These are phyloP conservation scores for Dianthus caryophyllus DNA, from an alignment of 148 eudicot genomes.

Conservation along the genomic window DNA sequence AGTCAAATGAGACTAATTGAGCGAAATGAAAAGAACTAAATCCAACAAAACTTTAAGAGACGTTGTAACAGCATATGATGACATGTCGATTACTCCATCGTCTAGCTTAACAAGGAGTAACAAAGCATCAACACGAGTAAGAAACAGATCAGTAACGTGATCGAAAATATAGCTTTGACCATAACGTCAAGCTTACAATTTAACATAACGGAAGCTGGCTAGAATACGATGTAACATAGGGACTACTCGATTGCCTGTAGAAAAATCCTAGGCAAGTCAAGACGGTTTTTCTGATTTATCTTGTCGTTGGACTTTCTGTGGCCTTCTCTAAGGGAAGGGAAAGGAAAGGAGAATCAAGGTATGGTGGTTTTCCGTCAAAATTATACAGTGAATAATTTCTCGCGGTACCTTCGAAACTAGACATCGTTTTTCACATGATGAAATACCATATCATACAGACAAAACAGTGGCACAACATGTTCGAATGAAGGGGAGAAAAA, in stretches of 20 bases:
- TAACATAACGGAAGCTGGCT: too few relatives aligned
- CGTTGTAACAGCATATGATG: neutral
- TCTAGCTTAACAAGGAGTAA: neutral
- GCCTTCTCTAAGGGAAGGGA: neutral
- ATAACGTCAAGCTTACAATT: too few relatives aligned
- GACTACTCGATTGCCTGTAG: neutral
- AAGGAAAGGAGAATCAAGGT: too few relatives aligned
- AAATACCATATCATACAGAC: conserved; percentile 17
- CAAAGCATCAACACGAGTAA: neutral
- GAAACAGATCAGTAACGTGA: neutral
- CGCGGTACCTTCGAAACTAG: conserved; percentile 18
- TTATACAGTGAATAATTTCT: neutral
- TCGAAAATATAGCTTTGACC: too few relatives aligned
- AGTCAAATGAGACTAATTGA: too few relatives aligned
- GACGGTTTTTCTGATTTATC: neutral
- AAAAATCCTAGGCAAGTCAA: neutral
- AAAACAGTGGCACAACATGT: conserved; percentile 16
- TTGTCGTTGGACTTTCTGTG: neutral
- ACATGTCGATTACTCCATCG: neutral
- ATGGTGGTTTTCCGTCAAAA: neutral
- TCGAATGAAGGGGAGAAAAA: conserved; percentile 1
- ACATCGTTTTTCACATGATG: conserved; percentile 9
- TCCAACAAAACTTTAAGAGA: neutral
- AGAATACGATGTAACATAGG: too few relatives aligned
- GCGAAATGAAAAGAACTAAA: too few relatives aligned